Percentiles rank a stretch among this genome's conserved stretches.
Conservation (phyloP, 1,284 basidiomycete species). For the Leccinum subatratum region DNA sequence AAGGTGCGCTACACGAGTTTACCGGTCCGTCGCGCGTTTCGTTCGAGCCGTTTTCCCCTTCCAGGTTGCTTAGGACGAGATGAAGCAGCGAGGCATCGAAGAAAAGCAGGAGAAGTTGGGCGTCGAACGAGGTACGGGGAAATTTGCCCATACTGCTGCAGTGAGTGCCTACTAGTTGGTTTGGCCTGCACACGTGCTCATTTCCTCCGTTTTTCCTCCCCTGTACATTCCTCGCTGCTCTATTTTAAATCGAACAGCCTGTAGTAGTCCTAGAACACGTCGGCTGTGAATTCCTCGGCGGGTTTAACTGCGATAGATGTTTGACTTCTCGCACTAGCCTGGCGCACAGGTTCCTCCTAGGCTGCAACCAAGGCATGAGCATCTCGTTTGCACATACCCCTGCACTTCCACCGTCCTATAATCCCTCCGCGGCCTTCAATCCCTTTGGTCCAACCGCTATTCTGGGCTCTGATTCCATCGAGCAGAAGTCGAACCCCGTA, state of each 20-base stretch:
- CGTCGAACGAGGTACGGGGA: constrained; percentile 62
- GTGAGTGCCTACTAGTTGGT: constrained; percentile 42
- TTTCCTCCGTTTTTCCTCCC: constrained; percentile 39
- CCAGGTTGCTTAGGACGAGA: constrained; percentile 66
- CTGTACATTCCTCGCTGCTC: constrained; percentile 73
- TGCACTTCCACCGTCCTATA: constrained; percentile 33
- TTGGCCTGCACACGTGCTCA: constrained; percentile 11
- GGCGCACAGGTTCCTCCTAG: constrained; percentile 39
- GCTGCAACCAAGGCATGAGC: constrained; percentile 56
- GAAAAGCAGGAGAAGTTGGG: constrained; percentile 74
- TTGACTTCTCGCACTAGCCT: constrained; percentile 51
- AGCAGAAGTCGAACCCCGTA: constrained; percentile 18
- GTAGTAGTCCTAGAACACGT: constrained; percentile 62
- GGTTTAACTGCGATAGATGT: constrained; percentile 58
- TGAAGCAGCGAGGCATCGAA: constrained; percentile 68
- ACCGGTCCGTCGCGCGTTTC: constrained; percentile 1
- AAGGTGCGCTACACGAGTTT: constrained; percentile 45
- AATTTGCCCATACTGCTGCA: constrained; percentile 69
- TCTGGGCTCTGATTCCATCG: constrained; percentile 48
- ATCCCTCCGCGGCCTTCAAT: constrained; percentile 45
- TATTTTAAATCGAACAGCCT: constrained; percentile 78
- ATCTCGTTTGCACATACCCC: constrained; percentile 65
- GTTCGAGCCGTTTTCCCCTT: constrained; percentile 14
- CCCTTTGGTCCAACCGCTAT: constrained; percentile 56
- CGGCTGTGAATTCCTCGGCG: constrained; percentile 50